Evolutionary conservation across 192 early-diverging fungal genomes (phyloP).

Genomic region (Coemansia sp.): DNA sequence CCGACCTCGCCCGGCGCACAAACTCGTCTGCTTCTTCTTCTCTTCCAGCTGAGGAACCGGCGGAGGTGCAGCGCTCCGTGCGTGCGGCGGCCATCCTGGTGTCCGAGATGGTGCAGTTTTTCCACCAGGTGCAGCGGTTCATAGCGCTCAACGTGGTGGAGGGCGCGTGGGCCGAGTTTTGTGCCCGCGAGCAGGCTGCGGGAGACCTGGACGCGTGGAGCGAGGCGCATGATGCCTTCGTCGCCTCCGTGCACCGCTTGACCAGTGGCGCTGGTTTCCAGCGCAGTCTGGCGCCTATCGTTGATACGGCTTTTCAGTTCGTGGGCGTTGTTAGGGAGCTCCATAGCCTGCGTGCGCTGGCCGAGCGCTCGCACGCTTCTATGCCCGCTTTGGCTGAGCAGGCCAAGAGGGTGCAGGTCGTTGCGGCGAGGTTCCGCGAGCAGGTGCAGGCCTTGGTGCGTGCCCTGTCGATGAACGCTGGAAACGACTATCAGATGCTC

Average conservation of each 20-base stretch:
- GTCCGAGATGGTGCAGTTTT: slow-evolving; percentile 91
- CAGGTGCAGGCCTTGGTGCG: slow-evolving; percentile 57
- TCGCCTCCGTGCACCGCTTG: slow-evolving; percentile 65
- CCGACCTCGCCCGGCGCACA: slow-evolving; percentile 39
- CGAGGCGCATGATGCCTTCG: slow-evolving; percentile 73
- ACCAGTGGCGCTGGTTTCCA: slow-evolving; percentile 52
- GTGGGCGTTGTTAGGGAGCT: slow-evolving; percentile 46
- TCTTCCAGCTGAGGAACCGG: slow-evolving; percentile 1
- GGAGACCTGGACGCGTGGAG: slow-evolving; percentile 80
- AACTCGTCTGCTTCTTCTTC: not conserved
- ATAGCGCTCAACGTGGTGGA: slow-evolving; percentile 90
- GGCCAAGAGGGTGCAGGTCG: slow-evolving; percentile 39
- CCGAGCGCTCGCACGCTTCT: slow-evolving; percentile 1
- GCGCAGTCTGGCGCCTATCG: slow-evolving; percentile 55
- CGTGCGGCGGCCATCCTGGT: slow-evolving; percentile 67
- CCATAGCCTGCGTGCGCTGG: slow-evolving; percentile 53
- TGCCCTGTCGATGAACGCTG: slow-evolving; percentile 60
- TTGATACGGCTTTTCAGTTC: slow-evolving; percentile 65
- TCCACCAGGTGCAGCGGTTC: slow-evolving; percentile 91
- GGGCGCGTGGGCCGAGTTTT: slow-evolving; percentile 83
- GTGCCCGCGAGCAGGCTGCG: slow-evolving; percentile 42
- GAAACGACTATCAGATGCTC: slow-evolving; percentile 71
- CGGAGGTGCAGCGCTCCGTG: slow-evolving; percentile 56
- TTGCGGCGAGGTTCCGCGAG: slow-evolving; percentile 38
- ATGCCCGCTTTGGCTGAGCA: slow-evolving; percentile 32